These are phyloP conservation scores for Colletotrichum godetiae DNA, from an alignment of 2,329 filamentous ascomycete genomes.

Conservation along the genomic window DNA sequence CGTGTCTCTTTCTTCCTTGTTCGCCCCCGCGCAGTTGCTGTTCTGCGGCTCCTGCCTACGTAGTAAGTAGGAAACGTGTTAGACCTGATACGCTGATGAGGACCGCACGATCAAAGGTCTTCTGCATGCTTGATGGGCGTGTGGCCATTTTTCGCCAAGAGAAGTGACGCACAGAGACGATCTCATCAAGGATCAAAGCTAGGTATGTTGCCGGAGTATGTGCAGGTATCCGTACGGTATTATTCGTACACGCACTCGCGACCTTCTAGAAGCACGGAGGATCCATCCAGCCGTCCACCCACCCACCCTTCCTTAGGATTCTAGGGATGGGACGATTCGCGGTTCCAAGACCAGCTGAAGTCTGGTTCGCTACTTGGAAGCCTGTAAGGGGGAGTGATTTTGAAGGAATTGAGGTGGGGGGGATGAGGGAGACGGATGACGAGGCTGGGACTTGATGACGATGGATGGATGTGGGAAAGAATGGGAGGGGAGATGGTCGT, in stretches of 20 bases:
- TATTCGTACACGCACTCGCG: neutral
- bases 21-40: neutral
- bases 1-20: neutral
- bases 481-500: neutral
- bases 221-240: too few relatives aligned
- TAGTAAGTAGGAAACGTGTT: neutral
- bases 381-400: neutral
- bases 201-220: neutral
- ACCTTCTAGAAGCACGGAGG: constrained; percentile 26
- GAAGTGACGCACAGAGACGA: neutral
- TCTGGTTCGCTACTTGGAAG: neutral
- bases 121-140: neutral
- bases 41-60: neutral
- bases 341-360: neutral
- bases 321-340: neutral
- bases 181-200: constrained; percentile 4
- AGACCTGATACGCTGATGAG: neutral
- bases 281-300: neutral
- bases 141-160: neutral
- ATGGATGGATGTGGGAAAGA: neutral
- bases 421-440: neutral
- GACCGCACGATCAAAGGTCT: neutral
- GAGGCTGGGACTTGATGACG: neutral
- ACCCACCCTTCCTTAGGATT: neutral
- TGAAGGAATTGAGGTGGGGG: neutral